phyloP scores from a whole-genome alignment of 805 yeast genomes.

The Wickerhamomyces bovis region DNA sequence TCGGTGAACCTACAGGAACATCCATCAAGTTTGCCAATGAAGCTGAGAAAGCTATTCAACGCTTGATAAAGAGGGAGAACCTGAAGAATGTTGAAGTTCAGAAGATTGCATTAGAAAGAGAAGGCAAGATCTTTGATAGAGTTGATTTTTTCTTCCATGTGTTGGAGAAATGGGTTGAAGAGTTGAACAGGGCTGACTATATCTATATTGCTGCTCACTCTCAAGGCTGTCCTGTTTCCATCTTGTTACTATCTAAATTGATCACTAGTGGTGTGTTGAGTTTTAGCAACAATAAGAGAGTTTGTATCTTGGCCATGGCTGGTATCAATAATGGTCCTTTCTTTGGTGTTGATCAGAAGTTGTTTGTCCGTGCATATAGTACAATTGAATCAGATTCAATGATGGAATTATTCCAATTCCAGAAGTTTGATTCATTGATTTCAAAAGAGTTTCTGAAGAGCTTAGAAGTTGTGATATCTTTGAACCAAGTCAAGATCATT shows the following conservation, averaged over 20 bases:
- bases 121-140: conserved; percentile 83
- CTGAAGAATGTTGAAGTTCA: conserved; percentile 50
- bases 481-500: conserved; percentile 68
- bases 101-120: conserved; percentile 89
- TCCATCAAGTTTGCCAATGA: conserved; percentile 85
- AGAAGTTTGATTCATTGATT: conserved; percentile 64
- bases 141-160: conserved; percentile 75
- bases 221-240: conserved; percentile 91
- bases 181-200: conserved; percentile 62
- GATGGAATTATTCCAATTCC: conserved; percentile 83
- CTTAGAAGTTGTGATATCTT: conserved; percentile 49
- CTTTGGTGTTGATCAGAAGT: conserved; percentile 79
- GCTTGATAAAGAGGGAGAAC: conserved; percentile 49
- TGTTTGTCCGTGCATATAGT: conserved; percentile 82
- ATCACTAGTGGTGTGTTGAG: conserved; percentile 50
- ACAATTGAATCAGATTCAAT: conserved; percentile 86
- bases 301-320: conserved; percentile 89
- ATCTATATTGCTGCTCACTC: conserved; percentile 93
- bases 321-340: conserved; percentile 94
- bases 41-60: conserved; percentile 70
- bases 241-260: conserved; percentile 67
- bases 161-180: conserved; percentile 56
- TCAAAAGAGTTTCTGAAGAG: conserved; percentile 67
- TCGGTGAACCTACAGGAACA: conserved; percentile 97
- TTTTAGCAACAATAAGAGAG: conserved; percentile 26